Evolutionary conservation across 1,284 basidiomycete species (phyloP), one percentile per base, ranked within the genome.

Genomic region (Cryptococcus depauperatus): DNA sequence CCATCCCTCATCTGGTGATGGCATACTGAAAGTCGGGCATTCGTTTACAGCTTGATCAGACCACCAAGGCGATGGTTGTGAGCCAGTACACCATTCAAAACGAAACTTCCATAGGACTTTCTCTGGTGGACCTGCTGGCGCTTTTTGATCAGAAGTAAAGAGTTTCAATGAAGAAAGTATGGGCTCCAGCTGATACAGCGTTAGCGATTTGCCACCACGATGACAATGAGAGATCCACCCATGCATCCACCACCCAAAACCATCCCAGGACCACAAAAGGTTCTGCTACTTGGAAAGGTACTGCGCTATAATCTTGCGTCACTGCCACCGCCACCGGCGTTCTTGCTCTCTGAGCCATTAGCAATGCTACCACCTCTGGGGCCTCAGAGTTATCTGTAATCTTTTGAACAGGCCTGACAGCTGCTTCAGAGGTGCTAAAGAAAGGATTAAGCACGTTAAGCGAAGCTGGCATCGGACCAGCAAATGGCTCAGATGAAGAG

Each of bases 231-330:
- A 22, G 28, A 49, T 55, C 34, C 33, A 61, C 62, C 69, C 69
- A 71, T 27, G 68, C 63, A 41, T 66, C 68, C 0, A 55, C 48
- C 21, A 69, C 46, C 65, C 64, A 71, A 52, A 67, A 69, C 63
- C 63, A 71, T n/a, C 69, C 69, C 4, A 71, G 54, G 1, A 64
- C 58, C 27, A 66, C 46, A 18, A 62, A 56, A 1, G 60, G 50
- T n/a, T 58, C 43, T 3, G 61, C 59, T 4, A 68, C 57, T 23
- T 56, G 52, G 50, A 66, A 69, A 13, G 66, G 66, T 3, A 58
- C 52, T 8, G 50, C 43, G 4, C 44, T 18, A 35, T 61, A 69
- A 40, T 69, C 66, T 22, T 66, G 55, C 0, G 58, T 49, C 0
- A 68, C 58, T 2, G 58, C 61, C 1, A 71, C 14, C 10, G 58